These are phyloP conservation scores for Thermomyces lanuginosus DNA, from an alignment of 2,329 filamentous ascomycete species.

Conservation along the genomic window DNA sequence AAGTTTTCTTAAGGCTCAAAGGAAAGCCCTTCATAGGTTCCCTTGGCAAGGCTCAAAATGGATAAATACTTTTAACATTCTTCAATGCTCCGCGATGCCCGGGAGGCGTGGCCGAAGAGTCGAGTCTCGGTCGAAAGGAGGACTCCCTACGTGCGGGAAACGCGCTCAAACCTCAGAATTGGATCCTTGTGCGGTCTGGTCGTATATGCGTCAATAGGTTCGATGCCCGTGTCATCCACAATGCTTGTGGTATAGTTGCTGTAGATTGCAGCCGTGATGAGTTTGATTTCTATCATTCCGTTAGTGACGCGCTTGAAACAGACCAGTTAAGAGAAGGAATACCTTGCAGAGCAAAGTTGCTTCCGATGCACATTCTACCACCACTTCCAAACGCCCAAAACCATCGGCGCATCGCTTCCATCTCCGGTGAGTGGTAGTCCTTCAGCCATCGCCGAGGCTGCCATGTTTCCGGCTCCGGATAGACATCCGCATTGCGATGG, in stretches of 20 bases:
- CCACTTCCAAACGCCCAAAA: constrained; percentile 38
- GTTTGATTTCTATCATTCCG: constrained; percentile 49
- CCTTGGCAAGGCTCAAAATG: no score
- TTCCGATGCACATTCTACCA: constrained; percentile 34
- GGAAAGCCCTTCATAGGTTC: no score
- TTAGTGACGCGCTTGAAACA: neutral
- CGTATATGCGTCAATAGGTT: constrained; percentile 50
- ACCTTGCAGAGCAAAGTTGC: constrained; percentile 34
- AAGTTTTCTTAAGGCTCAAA: no score
- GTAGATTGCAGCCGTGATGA: constrained; percentile 54
- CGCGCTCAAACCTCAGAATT: constrained; percentile 38
- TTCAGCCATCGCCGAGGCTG: constrained; percentile 35
- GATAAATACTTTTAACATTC: no score
- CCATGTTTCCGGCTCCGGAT: constrained; percentile 33
- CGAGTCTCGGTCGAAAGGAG: no score
- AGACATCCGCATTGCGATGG: constrained; percentile 34
- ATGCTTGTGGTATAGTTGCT: constrained; percentile 46
- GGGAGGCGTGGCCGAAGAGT: constrained; percentile 8
- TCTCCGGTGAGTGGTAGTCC: constrained; percentile 17
- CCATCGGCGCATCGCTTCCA: constrained; percentile 32
- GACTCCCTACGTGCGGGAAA: no score
- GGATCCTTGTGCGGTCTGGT: constrained; percentile 44
- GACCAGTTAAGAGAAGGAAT: constrained; percentile 3
- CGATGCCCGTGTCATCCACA: constrained; percentile 47
- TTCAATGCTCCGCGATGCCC: no score